Evolutionary conservation across 768 basidiomycete species (phyloP).

Genomic region (Lentinula aciculospora): DNA sequence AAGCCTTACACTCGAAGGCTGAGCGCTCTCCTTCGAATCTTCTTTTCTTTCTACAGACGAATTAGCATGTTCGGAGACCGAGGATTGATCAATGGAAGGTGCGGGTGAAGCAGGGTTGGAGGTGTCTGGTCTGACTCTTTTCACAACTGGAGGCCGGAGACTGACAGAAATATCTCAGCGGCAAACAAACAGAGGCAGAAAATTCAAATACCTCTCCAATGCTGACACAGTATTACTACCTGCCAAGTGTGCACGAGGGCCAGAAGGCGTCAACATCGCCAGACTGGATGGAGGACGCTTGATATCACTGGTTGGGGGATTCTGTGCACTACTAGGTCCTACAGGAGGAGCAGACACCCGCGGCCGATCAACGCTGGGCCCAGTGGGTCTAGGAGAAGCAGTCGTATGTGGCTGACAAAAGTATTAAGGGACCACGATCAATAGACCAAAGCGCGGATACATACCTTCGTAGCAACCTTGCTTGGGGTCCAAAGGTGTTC

Average conservation of each 20-base stretch:
- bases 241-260: conserved; percentile 50
- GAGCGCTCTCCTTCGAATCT: neutral
- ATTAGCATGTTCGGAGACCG: neutral
- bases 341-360: conserved; percentile 28
- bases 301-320: conserved; percentile 22
- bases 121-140: conserved; percentile 42
- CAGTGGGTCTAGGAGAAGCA: conserved; percentile 25
- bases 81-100: conserved; percentile 11
- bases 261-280: conserved; percentile 37
- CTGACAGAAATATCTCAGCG: conserved; percentile 27
- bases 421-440: neutral
- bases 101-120: conserved; percentile 31
- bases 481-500: conserved; percentile 32
- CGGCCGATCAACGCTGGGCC: conserved; percentile 26
- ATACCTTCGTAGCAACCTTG: conserved; percentile 8
- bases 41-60: neutral
- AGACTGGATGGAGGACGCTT: conserved; percentile 33
- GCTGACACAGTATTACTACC: conserved; percentile 15
- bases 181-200: neutral
- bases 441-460: neutral
- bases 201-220: conserved; percentile 14
- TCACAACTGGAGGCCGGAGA: conserved; percentile 77
- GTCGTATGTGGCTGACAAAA: conserved; percentile 21
- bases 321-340: conserved; percentile 33
- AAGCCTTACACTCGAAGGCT: neutral